Evolutionary conservation across 768 basidiomycete genomes (phyloP).

Genomic region (Suillus americanus): DNA sequence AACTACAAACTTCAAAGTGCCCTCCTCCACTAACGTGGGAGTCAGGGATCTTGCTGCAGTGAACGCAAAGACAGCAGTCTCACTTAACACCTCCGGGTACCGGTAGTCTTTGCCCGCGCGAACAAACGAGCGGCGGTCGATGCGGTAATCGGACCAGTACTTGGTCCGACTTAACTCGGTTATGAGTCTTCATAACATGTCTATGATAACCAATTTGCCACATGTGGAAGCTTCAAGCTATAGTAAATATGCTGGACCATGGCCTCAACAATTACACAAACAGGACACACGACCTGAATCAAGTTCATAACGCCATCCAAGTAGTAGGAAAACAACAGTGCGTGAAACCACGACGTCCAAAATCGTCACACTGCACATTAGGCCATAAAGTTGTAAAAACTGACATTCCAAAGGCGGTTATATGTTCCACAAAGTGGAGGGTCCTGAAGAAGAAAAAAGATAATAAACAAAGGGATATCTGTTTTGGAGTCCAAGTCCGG

Average conservation of each 20-base stretch:
- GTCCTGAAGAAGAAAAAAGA: not conserved
- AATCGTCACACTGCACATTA: slow-evolving; percentile 2
- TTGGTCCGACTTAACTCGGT: not conserved
- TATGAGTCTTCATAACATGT: not conserved
- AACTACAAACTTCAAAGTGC: not conserved
- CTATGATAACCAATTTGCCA: not conserved
- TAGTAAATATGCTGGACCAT: not conserved
- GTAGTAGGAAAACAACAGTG: not conserved
- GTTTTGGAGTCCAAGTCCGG: not conserved
- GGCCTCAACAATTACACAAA: not conserved
- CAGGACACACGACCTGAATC: not conserved
- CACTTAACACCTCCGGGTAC: not conserved
- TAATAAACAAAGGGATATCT: slow-evolving; percentile 5
- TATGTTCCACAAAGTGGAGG: not conserved
- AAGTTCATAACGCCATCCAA: not conserved
- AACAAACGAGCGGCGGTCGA: not conserved
- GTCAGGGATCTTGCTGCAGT: not conserved
- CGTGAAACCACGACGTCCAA: not conserved
- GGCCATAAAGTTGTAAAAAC: not conserved
- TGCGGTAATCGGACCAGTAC: not conserved
- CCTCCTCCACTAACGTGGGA: not conserved
- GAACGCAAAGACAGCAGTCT: not conserved
- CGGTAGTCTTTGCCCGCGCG: not conserved
- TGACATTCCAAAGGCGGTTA: not conserved
- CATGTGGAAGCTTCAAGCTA: not conserved